Evolutionary conservation across 2,329 filamentous ascomycete genomes (phyloP), one percentile per base, ranked within the genome.

Genomic region (Calonectria montana): DNA sequence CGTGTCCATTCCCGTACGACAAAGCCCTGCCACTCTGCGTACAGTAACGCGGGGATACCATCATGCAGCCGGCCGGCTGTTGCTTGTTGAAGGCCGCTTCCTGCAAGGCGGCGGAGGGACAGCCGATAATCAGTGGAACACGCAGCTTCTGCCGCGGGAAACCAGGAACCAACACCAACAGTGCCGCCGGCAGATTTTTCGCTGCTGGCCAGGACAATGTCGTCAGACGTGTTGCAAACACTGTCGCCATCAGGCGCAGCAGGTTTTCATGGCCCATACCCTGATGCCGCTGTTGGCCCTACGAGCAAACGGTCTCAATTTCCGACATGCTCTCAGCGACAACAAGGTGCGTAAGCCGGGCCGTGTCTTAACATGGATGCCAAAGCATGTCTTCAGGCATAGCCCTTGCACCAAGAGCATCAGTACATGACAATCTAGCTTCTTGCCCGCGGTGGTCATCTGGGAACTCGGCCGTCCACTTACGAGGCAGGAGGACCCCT

Each of bases 1-100:
- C 73, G 74, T 74, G 47, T 47, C 70, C 69, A 66, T 70, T 72
- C 69, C 71, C 72, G 77, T 77, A 75, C 76, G 73, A 76, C 73
- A 68, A 65, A 65, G 41, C 66, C 70, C 65, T 55, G 47, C 53
- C 67, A 62, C 64, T 67, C 65, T 77, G 77, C 75, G 74, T 77
- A 63, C 55, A 76, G 69, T 65, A 61, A 62, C 65, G 64, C 74
- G 73, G 76, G 75, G 73, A 68, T 66, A 68, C 73, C 62, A 67
- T 74, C 69, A 73, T 75, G 71, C 50, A 73, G 71, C 74, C 47
- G 12, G 31, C 15, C 65, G 67, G 67, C 41, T 67, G 69, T 75
- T 68, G 59, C 55, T 67, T 55, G 71, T 59, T 72, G 63, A 71
- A 76, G 57, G 55, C 62, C 59, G 55, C 66, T 72, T 71, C 64